These are phyloP conservation scores for Boletus eberwhitei DNA, from an alignment of 768 basidiomycete genomes.

Conservation along the genomic window DNA sequence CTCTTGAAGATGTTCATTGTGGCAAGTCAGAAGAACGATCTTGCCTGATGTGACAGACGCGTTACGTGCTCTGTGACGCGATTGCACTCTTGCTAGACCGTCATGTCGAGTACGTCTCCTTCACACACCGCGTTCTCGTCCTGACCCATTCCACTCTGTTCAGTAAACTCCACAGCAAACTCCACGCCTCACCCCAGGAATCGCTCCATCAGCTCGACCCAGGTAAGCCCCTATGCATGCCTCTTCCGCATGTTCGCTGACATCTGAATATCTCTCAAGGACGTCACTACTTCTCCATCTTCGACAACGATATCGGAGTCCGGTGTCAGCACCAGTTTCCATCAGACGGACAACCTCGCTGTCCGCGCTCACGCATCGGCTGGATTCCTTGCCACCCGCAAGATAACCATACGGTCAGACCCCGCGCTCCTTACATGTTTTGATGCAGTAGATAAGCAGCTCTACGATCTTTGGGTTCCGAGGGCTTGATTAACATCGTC, in stretches of 20 bases:
- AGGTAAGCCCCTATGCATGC: slow-evolving; percentile 10
- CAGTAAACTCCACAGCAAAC: slow-evolving; percentile 2
- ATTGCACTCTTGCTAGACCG: background rate
- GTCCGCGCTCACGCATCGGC: slow-evolving; percentile 17
- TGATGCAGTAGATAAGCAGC: slow-evolving; percentile 69
- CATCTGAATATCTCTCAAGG: slow-evolving; percentile 7
- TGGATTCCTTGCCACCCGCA: slow-evolving; percentile 32
- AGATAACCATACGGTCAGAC: slow-evolving; percentile 56
- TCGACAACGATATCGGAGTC: slow-evolving; percentile 34
- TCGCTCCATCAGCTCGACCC: slow-evolving; percentile 10
- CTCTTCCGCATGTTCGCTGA: background rate
- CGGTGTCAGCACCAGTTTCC: slow-evolving; percentile 19
- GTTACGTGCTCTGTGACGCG: slow-evolving; percentile 26
- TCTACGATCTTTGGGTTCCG: slow-evolving; percentile 77
- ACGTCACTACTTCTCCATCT: slow-evolving; percentile 21
- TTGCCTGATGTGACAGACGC: slow-evolving; percentile 23
- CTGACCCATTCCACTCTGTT: background rate
- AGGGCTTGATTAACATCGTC: slow-evolving; percentile 12
- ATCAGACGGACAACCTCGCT: slow-evolving; percentile 17
- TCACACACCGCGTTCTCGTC: background rate
- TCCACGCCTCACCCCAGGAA: slow-evolving; percentile 16
- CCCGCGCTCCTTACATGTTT: slow-evolving; percentile 69
- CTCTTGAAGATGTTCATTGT: slow-evolving; percentile 85
- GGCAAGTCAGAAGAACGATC: slow-evolving; percentile 22
- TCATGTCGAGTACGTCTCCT: slow-evolving; percentile 10